Conservation (phyloP, 163 green algal species). For the Coccomyxa subellipsoidea region DNA sequence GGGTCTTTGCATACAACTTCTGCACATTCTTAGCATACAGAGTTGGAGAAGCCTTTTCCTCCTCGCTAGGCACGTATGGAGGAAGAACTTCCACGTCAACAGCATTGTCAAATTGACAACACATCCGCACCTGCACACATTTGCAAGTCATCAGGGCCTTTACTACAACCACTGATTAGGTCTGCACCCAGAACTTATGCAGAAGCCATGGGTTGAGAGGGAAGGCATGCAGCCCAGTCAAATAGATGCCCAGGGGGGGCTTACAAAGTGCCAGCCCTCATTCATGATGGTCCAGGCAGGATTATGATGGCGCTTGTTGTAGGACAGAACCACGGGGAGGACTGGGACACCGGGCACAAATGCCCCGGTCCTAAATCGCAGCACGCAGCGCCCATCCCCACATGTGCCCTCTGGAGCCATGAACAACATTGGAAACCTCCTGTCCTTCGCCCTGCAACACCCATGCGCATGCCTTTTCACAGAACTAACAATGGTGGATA, state of each 20-base stretch:
- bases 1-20: constrained; percentile 14
- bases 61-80: constrained; percentile 38
- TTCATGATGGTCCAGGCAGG: constrained; percentile 51
- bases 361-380: constrained; percentile 46
- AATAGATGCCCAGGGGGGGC: neutral
- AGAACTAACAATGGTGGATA: too few relatives aligned
- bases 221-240: too few relatives aligned
- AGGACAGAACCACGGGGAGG: constrained; percentile 45
- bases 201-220: neutral
- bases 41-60: constrained; percentile 31
- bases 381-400: constrained; percentile 38
- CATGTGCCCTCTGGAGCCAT: constrained; percentile 54
- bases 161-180: neutral
- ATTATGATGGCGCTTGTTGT: constrained; percentile 34
- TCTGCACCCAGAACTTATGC: neutral
- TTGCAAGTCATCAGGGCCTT: neutral
- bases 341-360: constrained; percentile 50
- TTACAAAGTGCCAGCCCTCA: constrained; percentile 25
- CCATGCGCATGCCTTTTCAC: neutral
- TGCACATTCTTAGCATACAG: constrained; percentile 53
- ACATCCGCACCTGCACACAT: constrained; percentile 25
- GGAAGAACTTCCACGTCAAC: constrained; percentile 32
- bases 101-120: constrained; percentile 32
- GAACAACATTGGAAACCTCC: constrained; percentile 38
- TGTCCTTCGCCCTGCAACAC: constrained; percentile 23